These are phyloP conservation scores for Cryptomeria japonica DNA, from an alignment of 75 land plant species.

Conservation along the genomic window DNA sequence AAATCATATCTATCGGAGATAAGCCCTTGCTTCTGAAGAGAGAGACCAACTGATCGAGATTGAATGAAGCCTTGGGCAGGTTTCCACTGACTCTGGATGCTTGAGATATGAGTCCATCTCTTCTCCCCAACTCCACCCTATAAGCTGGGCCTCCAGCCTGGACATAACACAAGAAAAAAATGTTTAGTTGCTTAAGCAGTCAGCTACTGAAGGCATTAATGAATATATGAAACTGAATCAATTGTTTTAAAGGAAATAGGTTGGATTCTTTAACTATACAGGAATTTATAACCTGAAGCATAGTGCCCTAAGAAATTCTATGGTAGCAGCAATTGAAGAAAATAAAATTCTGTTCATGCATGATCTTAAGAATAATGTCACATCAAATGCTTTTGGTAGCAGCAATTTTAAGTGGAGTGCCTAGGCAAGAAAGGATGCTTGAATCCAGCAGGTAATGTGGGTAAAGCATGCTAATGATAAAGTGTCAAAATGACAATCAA, in stretches of 20 bases:
- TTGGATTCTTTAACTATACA: not conserved
- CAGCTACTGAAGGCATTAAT: not conserved
- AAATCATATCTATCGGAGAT: conserved; percentile 47
- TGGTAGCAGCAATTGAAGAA: not conserved
- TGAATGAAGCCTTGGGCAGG: conserved; percentile 45
- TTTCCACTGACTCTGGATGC: conserved; percentile 17
- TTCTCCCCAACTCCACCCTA: conserved; percentile 38
- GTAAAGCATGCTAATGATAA: too few species aligned
- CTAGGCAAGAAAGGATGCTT: too few species aligned
- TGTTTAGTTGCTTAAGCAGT: not conserved
- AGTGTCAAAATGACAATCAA: too few species aligned
- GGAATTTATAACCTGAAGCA: not conserved
- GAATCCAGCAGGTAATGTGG: too few species aligned
- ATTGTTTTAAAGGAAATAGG: not conserved
- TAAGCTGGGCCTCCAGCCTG: conserved; percentile 54
- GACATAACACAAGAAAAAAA: not conserved
- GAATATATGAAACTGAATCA: not conserved
- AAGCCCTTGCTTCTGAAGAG: conserved; percentile 44
- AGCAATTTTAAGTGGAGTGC: too few species aligned
- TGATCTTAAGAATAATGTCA: not conserved
- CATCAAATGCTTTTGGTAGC: not conserved
- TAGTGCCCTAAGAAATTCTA: not conserved
- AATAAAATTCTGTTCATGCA: not conserved
- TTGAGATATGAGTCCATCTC: conserved; percentile 55
- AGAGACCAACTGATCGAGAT: conserved; percentile 28